These are phyloP conservation scores for Kwoniella sp. DNA, from an alignment of 768 basidiomycete genomes.

Conservation along the genomic window DNA sequence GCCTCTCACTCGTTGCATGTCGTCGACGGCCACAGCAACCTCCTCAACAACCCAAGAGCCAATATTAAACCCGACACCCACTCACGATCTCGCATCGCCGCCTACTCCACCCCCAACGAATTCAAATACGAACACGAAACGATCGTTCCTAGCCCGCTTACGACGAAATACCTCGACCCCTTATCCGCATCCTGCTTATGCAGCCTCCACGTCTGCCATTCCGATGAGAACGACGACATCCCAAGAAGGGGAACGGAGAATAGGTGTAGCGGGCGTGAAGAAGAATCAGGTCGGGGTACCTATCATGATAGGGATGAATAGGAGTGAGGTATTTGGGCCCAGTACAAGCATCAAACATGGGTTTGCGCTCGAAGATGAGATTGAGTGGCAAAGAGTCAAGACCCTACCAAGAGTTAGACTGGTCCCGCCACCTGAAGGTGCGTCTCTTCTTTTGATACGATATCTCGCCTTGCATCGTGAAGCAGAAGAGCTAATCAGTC, in stretches of 20 bases:
- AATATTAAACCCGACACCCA: neutral
- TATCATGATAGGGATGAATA: constrained; percentile 24
- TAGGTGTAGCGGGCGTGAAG: neutral
- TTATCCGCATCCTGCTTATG: neutral
- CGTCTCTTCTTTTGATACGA: no score
- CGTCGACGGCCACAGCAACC: neutral
- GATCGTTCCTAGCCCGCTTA: constrained; percentile 10
- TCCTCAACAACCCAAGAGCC: neutral
- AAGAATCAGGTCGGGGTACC: constrained; percentile 25
- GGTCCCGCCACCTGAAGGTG: constrained; percentile 47
- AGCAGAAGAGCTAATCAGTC: no score
- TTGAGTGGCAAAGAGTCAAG: constrained; percentile 35
- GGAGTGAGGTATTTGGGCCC: constrained; percentile 16
- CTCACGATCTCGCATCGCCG: neutral
- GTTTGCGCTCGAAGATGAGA: constrained; percentile 24
- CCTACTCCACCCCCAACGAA: neutral
- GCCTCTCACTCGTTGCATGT: constrained; percentile 6
- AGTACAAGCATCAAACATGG: constrained; percentile 18
- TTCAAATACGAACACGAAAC: no score
- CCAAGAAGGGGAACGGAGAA: neutral
- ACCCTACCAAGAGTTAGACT: constrained; percentile 40
- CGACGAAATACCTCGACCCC: constrained; percentile 11
- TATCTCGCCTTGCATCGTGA: no score
- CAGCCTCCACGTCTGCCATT: constrained; percentile 15
- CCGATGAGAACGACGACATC: neutral